These are phyloP conservation scores for Xylaria palmicola DNA, from an alignment of 495 filamentous ascomycete genomes.

Conservation along the genomic window DNA sequence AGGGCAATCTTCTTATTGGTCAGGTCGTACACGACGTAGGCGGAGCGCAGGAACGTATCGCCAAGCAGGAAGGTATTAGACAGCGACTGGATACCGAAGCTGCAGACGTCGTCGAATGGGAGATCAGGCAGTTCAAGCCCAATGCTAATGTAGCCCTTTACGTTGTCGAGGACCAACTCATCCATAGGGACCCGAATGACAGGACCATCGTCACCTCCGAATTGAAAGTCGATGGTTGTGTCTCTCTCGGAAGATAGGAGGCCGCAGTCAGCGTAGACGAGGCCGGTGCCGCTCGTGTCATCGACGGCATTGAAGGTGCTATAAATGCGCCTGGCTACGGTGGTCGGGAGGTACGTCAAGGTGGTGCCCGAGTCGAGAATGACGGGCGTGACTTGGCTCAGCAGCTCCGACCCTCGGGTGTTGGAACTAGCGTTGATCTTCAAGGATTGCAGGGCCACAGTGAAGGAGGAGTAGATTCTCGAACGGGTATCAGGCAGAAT, in stretches of 20 bases:
- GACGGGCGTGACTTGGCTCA: conserved; percentile 45
- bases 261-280: conserved; percentile 47
- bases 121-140: conserved; percentile 23
- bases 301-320: conserved; percentile 53
- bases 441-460: conserved; percentile 34
- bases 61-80: conserved; percentile 51
- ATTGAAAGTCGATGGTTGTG: conserved; percentile 63
- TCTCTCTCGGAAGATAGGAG: conserved; percentile 57
- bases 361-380: conserved; percentile 88
- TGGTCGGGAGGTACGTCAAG: conserved; percentile 72
- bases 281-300: conserved; percentile 43
- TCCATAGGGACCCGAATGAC: conserved; percentile 66
- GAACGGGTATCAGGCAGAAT: conserved; percentile 48
- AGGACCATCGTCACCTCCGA: conserved; percentile 45
- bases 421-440: conserved; percentile 33
- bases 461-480: conserved; percentile 37
- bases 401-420: conserved; percentile 28
- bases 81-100: conserved; percentile 41
- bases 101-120: conserved; percentile 36
- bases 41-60: conserved; percentile 88
- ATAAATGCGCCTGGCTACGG: conserved; percentile 58
- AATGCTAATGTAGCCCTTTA: conserved; percentile 25
- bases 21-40: conserved; percentile 93
- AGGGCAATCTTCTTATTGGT: conserved; percentile 79
- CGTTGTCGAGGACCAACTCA: conserved; percentile 70